A percentile compares a stretch with the other conserved stretches of the same genome.
Conservation (phyloP, 805 yeast genomes). For the Starmerella potacharoeniae region DNA sequence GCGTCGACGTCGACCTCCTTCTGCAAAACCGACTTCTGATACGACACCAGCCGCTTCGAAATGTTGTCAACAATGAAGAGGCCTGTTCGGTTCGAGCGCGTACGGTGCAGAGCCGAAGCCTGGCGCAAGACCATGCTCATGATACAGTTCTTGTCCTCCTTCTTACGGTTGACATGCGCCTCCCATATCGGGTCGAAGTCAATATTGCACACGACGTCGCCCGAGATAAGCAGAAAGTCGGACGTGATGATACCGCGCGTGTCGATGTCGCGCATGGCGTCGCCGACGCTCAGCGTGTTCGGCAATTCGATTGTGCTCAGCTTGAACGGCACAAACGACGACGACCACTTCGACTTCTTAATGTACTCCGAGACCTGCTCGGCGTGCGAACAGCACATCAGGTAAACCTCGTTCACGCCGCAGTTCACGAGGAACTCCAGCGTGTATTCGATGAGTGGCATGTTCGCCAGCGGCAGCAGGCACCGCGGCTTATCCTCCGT, state of each 20-base stretch:
- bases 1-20: conserved; percentile 25
- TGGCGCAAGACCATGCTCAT: conserved; percentile 87
- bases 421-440: conserved; percentile 86
- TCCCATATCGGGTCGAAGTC: conserved; percentile 64
- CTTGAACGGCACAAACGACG: conserved; percentile 61
- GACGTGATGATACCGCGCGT: conserved; percentile 79
- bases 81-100: conserved; percentile 65
- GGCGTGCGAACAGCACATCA: conserved; percentile 85
- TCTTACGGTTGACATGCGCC: conserved; percentile 60
- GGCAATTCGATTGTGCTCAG: conserved; percentile 69
- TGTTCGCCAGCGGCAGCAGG: conserved; percentile 80
- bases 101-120: conserved; percentile 73
- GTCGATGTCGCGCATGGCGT: conserved; percentile 92
- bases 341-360: conserved; percentile 36
- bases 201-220: conserved; percentile 90
- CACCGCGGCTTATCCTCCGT: conserved; percentile 82
- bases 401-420: conserved; percentile 77
- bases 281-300: conserved; percentile 88
- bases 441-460: conserved; percentile 89
- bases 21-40: conserved; percentile 50
- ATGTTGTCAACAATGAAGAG: conserved; percentile 68
- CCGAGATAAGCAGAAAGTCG: conserved; percentile 81
- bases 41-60: conserved; percentile 68
- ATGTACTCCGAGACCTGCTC: conserved; percentile 77
- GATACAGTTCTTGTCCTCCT: conserved; percentile 76